Evolutionary conservation across 352 stramenopile genomes (phyloP).

Genomic region (Globisporangium lucens): DNA sequence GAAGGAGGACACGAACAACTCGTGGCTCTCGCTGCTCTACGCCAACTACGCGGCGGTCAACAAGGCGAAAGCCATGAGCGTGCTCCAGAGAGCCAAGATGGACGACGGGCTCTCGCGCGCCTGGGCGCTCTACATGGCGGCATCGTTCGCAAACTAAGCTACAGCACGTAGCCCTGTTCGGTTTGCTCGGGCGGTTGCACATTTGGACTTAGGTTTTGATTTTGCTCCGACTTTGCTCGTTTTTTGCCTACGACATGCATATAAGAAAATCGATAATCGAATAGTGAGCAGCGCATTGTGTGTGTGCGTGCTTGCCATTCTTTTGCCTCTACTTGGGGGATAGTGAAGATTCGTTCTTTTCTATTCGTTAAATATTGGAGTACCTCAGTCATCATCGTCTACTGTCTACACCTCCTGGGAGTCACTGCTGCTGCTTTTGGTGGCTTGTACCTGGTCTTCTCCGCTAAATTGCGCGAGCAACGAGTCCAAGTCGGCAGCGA

Average conservation of each 20-base stretch:
- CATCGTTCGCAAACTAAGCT: constrained; percentile 31
- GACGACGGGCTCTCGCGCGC: constrained; percentile 67
- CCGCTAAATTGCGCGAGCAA: constrained; percentile 50
- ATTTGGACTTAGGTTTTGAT: neutral
- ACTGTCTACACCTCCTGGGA: neutral
- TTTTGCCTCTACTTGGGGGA: neutral
- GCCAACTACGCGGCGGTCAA: constrained; percentile 70
- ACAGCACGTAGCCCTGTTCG: neutral
- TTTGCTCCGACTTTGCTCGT: neutral
- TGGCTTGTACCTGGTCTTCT: neutral
- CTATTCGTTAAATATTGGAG: neutral
- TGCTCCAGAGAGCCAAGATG: constrained; percentile 57
- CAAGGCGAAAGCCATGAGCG: constrained; percentile 34
- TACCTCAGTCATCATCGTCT: neutral
- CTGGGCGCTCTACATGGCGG: constrained; percentile 74
- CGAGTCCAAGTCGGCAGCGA: constrained; percentile 41
- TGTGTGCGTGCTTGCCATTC: neutral
- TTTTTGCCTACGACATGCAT: neutral
- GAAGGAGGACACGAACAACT: constrained; percentile 40
- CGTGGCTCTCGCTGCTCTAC: constrained; percentile 73
- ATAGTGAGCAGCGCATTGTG: neutral
- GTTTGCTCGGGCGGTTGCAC: neutral
- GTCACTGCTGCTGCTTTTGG: neutral
- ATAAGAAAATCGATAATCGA: neutral
- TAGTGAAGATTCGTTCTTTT: neutral